Evolutionary conservation across 2,329 filamentous ascomycete genomes (phyloP).

Genomic region (Pseudonectria foliicola): DNA sequence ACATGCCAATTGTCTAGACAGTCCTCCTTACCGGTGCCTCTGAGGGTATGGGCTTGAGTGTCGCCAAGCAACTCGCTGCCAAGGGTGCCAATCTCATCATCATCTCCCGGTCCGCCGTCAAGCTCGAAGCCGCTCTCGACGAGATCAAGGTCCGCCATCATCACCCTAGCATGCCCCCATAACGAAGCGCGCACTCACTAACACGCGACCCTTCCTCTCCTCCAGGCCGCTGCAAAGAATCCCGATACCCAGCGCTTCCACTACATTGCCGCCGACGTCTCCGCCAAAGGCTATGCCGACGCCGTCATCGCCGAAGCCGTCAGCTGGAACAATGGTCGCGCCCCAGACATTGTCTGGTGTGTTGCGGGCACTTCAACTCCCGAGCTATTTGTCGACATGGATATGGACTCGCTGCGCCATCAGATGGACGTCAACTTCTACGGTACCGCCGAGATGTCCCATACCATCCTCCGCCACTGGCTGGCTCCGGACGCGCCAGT

Average conservation of each 20-base stretch:
- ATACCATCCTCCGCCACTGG: slow-evolving; percentile 72
- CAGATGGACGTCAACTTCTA: slow-evolving; percentile 95
- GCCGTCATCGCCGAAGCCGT: slow-evolving; percentile 65
- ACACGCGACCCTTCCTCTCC: slow-evolving; percentile 3
- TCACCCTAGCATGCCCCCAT: no score
- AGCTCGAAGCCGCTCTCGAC: slow-evolving; percentile 64
- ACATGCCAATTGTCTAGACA: slow-evolving; percentile 48
- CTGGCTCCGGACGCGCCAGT: slow-evolving; percentile 43
- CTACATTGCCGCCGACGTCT: slow-evolving; percentile 77
- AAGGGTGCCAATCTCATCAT: slow-evolving; percentile 86
- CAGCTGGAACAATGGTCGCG: slow-evolving; percentile 65
- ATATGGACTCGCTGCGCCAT: slow-evolving; percentile 56
- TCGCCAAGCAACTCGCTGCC: slow-evolving; percentile 64
- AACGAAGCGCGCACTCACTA: not conserved
- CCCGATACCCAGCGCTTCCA: slow-evolving; percentile 68
- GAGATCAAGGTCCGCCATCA: slow-evolving; percentile 51
- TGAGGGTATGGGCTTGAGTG: slow-evolving; percentile 80
- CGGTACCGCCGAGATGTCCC: slow-evolving; percentile 77
- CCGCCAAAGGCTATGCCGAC: slow-evolving; percentile 59
- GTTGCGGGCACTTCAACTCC: slow-evolving; percentile 71
- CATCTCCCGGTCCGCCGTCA: slow-evolving; percentile 68
- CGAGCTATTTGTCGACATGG: slow-evolving; percentile 68
- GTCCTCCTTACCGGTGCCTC: slow-evolving; percentile 86
- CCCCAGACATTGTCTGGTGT: slow-evolving; percentile 87
- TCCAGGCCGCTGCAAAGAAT: slow-evolving; percentile 57